Base-by-base conservation (phyloP, 495 filamentous ascomycete genomes). In the Thermothielavioides terrestris region DNA sequence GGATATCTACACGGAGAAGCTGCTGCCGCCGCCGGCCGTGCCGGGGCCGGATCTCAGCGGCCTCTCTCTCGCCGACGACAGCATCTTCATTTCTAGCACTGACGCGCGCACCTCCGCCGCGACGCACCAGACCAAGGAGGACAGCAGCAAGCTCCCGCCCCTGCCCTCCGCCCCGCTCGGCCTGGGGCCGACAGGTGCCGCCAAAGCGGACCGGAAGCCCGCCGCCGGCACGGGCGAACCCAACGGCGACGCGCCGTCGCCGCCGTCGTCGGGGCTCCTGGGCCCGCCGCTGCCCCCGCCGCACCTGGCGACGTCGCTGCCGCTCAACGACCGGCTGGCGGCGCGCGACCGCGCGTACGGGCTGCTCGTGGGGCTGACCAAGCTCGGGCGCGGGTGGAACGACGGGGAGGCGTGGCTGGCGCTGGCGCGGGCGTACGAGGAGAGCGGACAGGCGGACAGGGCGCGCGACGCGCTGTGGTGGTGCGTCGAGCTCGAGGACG, bases 351-450 rank as follows among this genome's bases (percentile, higher is more conserved):
- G 94, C 17, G 92, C 94, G 1, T 88, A 87, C 59, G 83, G 79
- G 11, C 74, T 97, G 36, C 77, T 98, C 0, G 83, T 82, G 7
- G 76, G 77, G 2, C 73, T 97, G 46, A 95, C 88, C 2, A 90
- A 86, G 68, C 76, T 86, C 3, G 89, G 89, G n/a, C 73, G 68
- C 23, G 90, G 89, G 5, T 97, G 94, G 94, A 88, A 95, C 63
- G 78, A 83, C 58, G 81, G 83, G n/a, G 92, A 95, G 62, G 92
- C 90, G 17, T 98, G 92, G 92, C 89, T 84, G 58, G 81, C 82
- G 9, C 77, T 98, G 14, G 88, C 92, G 1, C 71, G 86, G 53
- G 88, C 83, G 38, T 86, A 94, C 56, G 91, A 96, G 67, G 80
- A 83, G 47, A 83, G 84, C 43, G 85, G 84, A 6, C 85, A 96